Base-by-base conservation (phyloP, 2,329 filamentous ascomycete species). In the Ceratocystis albifundus region DNA sequence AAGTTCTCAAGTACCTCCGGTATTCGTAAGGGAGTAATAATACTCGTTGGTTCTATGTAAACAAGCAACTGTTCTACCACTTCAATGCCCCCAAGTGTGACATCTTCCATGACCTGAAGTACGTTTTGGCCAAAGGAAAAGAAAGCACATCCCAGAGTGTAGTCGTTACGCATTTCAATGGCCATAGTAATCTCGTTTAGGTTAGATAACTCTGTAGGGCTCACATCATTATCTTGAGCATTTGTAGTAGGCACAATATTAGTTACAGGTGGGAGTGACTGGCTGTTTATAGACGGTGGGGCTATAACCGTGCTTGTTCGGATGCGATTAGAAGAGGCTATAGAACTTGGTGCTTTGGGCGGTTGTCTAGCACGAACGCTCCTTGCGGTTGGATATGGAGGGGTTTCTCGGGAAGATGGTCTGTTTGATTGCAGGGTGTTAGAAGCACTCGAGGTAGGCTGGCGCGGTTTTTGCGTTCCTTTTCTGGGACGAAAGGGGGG, bases 61-160 rank as follows among this genome's bases (percentile, higher is more conserved):
- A 81, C 70, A 53, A 86, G 72, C 22, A 86, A 75, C 3, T 81
- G 84, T 68, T 89, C 84, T n/a, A 88, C 77, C 12, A 87, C 77
- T 45, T 89, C 85, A n/a, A 84, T 73, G n/a, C 84, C 85, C 3
- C 86, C 87, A 70, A 84, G 79, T 17, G 83, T 80, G 8, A 89
- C 80, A 70, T 96, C 92, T 72, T 93, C 86, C 72, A 95, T 85
- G 55, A 96, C 79, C 67, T 83, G 87, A 2, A 96, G 75, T 45
- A 80, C 84, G 71, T 89, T 86, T 48, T 90, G 84, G 30, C 80
- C 77, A 4, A 86, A 85, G 61, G 87, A 78, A 72, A 93, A 96
- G 72, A 93, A 96, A 59, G 89, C 87, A 74, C 91, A 96, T 0
- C 93, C 93, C 20, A 96, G 80, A 0, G 82, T 85, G 0, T 83